Percentiles rank a stretch among this genome's conserved stretches.
These are phyloP conservation scores for Auricularia sp. DNA, from an alignment of 768 basidiomycete species.

Conservation along the genomic window DNA sequence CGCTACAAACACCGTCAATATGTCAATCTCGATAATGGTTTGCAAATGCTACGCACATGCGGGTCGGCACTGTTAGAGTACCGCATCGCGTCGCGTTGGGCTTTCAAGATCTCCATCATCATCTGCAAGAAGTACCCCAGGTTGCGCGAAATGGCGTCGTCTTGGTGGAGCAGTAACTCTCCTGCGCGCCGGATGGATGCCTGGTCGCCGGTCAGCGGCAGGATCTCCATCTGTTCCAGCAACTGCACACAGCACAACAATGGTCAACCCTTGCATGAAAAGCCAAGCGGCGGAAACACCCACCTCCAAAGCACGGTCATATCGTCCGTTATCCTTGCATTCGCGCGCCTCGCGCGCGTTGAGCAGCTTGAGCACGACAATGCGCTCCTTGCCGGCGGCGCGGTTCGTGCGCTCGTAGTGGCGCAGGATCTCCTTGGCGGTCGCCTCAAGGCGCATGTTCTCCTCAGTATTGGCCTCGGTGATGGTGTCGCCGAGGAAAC, in stretches of 20 bases:
- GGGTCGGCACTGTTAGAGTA: conserved; percentile 59
- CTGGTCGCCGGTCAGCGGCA: conserved; percentile 80
- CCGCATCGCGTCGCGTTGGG: conserved; percentile 70
- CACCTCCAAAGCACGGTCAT: conserved; percentile 77
- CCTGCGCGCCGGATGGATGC: conserved; percentile 75
- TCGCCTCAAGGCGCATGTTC: conserved; percentile 55
- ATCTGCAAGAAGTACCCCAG: conserved; percentile 78
- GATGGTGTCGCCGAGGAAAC: conserved; percentile 76
- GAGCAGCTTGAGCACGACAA: conserved; percentile 65
- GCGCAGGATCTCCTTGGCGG: conserved; percentile 67
- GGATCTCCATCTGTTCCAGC: conserved; percentile 76
- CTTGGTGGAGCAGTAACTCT: conserved; percentile 85
- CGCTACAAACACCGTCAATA: conserved; percentile 32
- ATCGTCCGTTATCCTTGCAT: conserved; percentile 57
- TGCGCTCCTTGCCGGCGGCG: conserved; percentile 59
- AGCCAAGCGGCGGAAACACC: conserved; percentile 15
- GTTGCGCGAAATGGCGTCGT: conserved; percentile 75
- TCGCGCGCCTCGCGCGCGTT: conserved; percentile 73
- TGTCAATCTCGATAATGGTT: conserved; percentile 12
- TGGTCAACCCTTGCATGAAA: background rate
- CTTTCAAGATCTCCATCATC: conserved; percentile 86
- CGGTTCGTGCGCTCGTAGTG: conserved; percentile 71
- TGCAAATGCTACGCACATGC: conserved; percentile 11
- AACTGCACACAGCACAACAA: conserved; percentile 44
- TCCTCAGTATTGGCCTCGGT: conserved; percentile 45